Base-by-base conservation (phyloP, 495 filamentous ascomycete species). In the Diplogelasinospora grovesii region DNA sequence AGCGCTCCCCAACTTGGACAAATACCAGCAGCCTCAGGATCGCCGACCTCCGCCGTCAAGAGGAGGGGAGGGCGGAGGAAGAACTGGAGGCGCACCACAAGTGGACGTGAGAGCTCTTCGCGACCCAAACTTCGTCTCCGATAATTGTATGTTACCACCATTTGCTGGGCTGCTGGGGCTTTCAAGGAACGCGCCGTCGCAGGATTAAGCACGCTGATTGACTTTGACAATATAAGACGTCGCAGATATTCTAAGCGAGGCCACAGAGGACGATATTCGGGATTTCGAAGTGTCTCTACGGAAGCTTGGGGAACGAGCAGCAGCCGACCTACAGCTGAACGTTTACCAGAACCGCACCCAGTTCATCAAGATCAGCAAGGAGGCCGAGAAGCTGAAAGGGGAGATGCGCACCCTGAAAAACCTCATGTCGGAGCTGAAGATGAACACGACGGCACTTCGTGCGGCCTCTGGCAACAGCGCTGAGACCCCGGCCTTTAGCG, bases 321-420 rank as follows among this genome's bases (percentile, higher is more conserved):
- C 89, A 3, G 79, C 79, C 22, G 88, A 97, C 53, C 72, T 99
- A 8, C 93, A 97, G 54, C 85, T 93, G 52, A 99, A 88, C 68
- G 87, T 99, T 22, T 95, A 90, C 61, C 89, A 96, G 56, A 99
- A 99, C 62, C 81, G 92, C 31, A 95, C 89, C 0, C 90, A 97
- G 53, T 99, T 99, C 63, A 95, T 99, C 70, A 90, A 93, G 53
- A 97, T 99, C 62, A 95, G 87, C 60, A 92, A 95, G 65, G 93
- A 99, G 63, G 94, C 94, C 2, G 92, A 99, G 54, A 95, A 95
- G 62, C 76, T 99, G 37, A 97, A 95, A 57, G 77, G 81, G 31
- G 92, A 99, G 61, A 97, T 99, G 90, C 79, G 89, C 16, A 82
- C 84, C 2, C 79, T 99, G 3, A 75, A 85, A 14, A 81, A 81